Evolutionary conservation across 192 early-diverging fungal genomes (phyloP).

Genomic region (Coemansia sp.): DNA sequence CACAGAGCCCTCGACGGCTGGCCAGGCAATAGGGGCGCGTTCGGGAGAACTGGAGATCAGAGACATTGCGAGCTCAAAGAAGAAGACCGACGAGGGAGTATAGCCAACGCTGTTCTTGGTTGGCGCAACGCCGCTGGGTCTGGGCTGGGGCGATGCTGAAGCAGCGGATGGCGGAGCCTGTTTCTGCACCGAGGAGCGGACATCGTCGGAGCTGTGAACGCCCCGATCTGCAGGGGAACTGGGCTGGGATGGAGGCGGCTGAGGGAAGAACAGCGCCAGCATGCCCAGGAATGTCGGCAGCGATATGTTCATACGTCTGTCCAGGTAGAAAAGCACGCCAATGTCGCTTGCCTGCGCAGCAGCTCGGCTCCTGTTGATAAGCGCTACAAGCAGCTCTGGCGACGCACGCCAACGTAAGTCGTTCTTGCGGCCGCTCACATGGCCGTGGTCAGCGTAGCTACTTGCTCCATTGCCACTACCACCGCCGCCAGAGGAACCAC

Average conservation of each 20-base stretch:
- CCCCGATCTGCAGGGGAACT: constrained; percentile 27
- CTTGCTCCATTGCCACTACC: neutral
- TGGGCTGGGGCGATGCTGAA: neutral
- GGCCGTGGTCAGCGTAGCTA: constrained; percentile 7
- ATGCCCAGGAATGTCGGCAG: constrained; percentile 23
- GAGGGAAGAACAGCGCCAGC: constrained; percentile 33
- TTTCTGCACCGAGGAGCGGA: neutral
- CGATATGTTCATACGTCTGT: constrained; percentile 7
- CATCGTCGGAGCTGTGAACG: constrained; percentile 12
- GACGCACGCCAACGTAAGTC: constrained; percentile 46
- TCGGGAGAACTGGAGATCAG: constrained; percentile 20
- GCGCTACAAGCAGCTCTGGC: constrained; percentile 27
- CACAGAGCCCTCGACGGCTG: constrained; percentile 68
- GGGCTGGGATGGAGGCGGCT: constrained; percentile 30
- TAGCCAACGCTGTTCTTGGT: constrained; percentile 7
- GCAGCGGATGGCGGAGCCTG: neutral
- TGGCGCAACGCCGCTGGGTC: neutral
- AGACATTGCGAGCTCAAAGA: constrained; percentile 44
- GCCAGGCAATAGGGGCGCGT: constrained; percentile 53
- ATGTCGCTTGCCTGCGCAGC: constrained; percentile 34
- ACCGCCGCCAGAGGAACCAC: constrained; percentile 5
- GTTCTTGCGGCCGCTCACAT: constrained; percentile 13
- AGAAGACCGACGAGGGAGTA: constrained; percentile 37
- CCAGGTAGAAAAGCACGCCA: constrained; percentile 11
- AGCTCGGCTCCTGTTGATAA: constrained; percentile 20